phyloP scores from a whole-genome alignment of 345 rosid genomes.

The Eucalyptus lansdowneana region DNA sequence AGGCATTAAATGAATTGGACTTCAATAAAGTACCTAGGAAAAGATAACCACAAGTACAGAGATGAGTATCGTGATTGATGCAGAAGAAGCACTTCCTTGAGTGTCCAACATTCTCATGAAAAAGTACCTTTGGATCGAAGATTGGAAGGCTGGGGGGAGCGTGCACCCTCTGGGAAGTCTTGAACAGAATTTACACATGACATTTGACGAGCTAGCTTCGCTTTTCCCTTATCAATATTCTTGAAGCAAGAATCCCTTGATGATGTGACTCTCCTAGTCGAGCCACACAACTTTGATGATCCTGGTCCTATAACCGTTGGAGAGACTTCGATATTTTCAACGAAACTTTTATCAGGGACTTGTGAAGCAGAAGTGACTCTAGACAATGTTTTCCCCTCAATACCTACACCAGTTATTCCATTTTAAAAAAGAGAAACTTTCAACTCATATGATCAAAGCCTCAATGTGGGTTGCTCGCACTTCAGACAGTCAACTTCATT shows the following conservation, averaged over 20 bases:
- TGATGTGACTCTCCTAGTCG: slow-evolving; percentile 25
- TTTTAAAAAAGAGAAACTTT: not conserved
- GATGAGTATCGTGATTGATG: not conserved
- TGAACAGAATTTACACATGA: slow-evolving; percentile 22
- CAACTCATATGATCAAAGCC: not conserved
- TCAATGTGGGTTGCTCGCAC: not conserved
- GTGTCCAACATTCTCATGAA: not conserved
- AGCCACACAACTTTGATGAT: slow-evolving; percentile 51
- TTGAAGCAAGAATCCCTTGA: slow-evolving; percentile 49
- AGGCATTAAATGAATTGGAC: slow-evolving; percentile 62
- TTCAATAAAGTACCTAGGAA: slow-evolving; percentile 51
- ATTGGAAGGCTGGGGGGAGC: slow-evolving; percentile 27
- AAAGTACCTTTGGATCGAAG: slow-evolving; percentile 46
- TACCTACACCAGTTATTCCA: slow-evolving; percentile 34
- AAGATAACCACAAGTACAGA: not conserved
- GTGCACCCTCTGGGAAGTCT: slow-evolving; percentile 26
- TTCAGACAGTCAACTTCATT: not conserved
- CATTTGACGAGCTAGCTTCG: slow-evolving; percentile 28
- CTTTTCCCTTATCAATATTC: slow-evolving; percentile 49
- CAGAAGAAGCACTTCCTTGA: not conserved
- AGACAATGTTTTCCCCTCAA: slow-evolving; percentile 31
- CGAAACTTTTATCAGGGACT: slow-evolving; percentile 39
- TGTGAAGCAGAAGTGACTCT: slow-evolving; percentile 11
- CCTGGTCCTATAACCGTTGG: slow-evolving; percentile 39
- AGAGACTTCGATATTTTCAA: slow-evolving; percentile 42